Percentiles rank a stretch among this genome's conserved stretches.
These are phyloP conservation scores for Trichoderma sp. DNA, from an alignment of 2,329 filamentous ascomycete species.

Conservation along the genomic window DNA sequence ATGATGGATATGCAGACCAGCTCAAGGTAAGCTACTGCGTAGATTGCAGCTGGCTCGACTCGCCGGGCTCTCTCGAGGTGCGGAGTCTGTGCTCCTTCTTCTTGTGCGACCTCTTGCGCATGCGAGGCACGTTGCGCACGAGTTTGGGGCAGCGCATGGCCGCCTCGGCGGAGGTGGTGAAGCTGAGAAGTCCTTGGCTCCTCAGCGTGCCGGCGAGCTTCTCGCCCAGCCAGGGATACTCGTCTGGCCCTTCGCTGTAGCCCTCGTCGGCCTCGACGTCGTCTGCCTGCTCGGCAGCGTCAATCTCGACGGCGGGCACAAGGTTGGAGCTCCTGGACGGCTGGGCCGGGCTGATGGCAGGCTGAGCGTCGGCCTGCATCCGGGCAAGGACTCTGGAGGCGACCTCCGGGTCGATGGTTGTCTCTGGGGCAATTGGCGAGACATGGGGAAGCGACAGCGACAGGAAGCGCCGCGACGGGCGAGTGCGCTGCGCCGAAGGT, in stretches of 20 bases:
- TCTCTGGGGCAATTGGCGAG: background rate
- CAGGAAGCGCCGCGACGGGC: background rate
- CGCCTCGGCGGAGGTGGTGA: slow-evolving; percentile 30
- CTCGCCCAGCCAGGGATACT: slow-evolving; percentile 36
- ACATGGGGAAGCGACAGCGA: background rate
- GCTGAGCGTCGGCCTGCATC: slow-evolving; percentile 8
- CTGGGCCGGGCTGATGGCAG: background rate
- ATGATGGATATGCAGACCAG: background rate
- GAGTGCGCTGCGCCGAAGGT: background rate
- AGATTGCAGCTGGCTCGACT: background rate
- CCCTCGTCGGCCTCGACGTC: slow-evolving; percentile 39
- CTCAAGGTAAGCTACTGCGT: background rate
- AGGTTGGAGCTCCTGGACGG: background rate
- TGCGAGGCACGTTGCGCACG: slow-evolving; percentile 34
- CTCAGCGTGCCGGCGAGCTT: slow-evolving; percentile 31
- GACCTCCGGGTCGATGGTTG: slow-evolving; percentile 5
- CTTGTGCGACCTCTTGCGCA: slow-evolving; percentile 32
- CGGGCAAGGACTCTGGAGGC: slow-evolving; percentile 21
- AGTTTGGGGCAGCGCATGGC: slow-evolving; percentile 32
- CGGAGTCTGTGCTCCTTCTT: slow-evolving; percentile 29
- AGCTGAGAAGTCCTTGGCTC: slow-evolving; percentile 30
- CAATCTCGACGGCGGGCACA: slow-evolving; percentile 7
- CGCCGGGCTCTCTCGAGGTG: background rate
- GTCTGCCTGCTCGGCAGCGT: slow-evolving; percentile 4
- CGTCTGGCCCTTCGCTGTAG: slow-evolving; percentile 36